Evolutionary conservation across 2,329 filamentous ascomycete genomes (phyloP).

Genomic region (Penicillium sclerotigenum): DNA sequence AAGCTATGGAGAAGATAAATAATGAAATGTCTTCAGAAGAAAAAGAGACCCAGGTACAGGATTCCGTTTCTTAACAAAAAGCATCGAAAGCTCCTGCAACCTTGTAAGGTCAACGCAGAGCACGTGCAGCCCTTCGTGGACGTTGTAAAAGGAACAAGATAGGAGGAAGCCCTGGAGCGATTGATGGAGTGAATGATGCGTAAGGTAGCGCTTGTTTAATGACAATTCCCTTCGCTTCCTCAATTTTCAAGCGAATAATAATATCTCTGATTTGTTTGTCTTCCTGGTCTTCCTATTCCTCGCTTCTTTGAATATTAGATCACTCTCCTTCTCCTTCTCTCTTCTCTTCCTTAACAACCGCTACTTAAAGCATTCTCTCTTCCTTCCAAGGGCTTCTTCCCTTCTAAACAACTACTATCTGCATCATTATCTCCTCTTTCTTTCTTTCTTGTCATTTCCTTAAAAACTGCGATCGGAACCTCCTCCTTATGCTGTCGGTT

Average conservation of each 20-base stretch:
- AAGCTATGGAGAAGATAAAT: background rate
- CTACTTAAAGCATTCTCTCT: background rate
- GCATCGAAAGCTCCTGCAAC: background rate
- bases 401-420: too few relatives aligned
- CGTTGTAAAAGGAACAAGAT: background rate
- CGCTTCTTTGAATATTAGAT: background rate
- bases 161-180: too few relatives aligned
- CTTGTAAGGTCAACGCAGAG: background rate
- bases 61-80: too few relatives aligned
- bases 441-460: too few relatives aligned
- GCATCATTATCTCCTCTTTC: too few relatives aligned
- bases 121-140: background rate
- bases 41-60: background rate
- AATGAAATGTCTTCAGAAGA: too few relatives aligned
- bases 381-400: too few relatives aligned
- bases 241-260: background rate
- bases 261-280: background rate
- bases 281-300: background rate
- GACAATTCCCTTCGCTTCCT: background rate
- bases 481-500: too few relatives aligned
- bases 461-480: too few relatives aligned
- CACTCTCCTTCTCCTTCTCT: background rate
- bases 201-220: too few relatives aligned
- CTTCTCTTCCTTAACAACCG: background rate
- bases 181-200: too few relatives aligned